Evolutionary conservation across 2,329 filamentous ascomycete species (phyloP), one percentile per base, ranked within the genome.

Genomic region (Cytospora leucostoma): DNA sequence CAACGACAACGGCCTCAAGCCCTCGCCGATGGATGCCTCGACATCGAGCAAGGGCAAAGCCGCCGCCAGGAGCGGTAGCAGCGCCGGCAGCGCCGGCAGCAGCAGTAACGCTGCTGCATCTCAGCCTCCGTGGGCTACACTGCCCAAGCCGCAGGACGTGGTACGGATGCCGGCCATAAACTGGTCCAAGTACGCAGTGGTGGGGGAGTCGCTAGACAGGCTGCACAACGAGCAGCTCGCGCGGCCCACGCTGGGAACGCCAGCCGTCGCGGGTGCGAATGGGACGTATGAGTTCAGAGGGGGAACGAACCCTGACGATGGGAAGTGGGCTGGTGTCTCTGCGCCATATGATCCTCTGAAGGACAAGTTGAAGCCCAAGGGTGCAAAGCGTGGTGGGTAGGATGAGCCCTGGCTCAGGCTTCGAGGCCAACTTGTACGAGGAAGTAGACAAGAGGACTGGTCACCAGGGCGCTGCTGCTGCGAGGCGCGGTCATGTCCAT

Each of bases 121-220:
- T 51, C 38, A 51, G 61, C 58, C 73, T 37, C 67, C 78, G 2
- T 93, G 93, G 79, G 79, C 84, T 2, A 78, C 78, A 19, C 84
- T 97, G 15, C 93, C 93, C 0, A 84, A 83, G 15, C 87, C 91
- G 7, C 94, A 97, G 74, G 90, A 90, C 69, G 80, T 98, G 0
- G 88, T 96, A 33, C 88, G 93, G 49, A 92, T 89, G 77, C 94
- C 94, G 10, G 90, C 92, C 10, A 88, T 98, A 71, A 97, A 97
- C 78, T 98, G 94, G 94, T 86, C 88, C 13, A 93, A 97, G 73
- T 98, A 98, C 75, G 91, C 92, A 69, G 83, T 97, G n/a, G 87
- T 95, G 3, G 93, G 92, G 56, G 89, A 91, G 65, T 86, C 91
- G 1, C 81, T 97, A 40, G 92, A 97, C 75, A 90, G 88, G 73